Conservation (phyloP, 148 eudicot species). For the Spergularia bocconei region DNA sequence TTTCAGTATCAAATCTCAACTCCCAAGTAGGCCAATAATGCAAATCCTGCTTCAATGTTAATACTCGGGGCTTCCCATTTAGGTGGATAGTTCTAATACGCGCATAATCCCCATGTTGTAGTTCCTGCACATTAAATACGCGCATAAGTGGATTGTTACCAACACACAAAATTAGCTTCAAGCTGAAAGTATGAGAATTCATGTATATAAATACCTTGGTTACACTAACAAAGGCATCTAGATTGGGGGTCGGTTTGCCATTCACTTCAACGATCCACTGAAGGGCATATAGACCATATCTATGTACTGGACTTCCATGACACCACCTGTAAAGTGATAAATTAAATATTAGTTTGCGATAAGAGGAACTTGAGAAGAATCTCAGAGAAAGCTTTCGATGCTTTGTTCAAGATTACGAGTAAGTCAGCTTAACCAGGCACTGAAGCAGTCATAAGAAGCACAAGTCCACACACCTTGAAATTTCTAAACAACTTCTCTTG, state of each 20-base stretch:
- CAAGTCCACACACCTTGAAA: neutral
- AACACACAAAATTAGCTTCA: neutral
- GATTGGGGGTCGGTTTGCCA: conserved; percentile 84
- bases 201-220: conserved; percentile 58
- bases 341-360: neutral
- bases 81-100: conserved; percentile 79
- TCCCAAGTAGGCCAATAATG: conserved; percentile 99
- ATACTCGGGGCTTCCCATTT: conserved; percentile 89
- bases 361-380: neutral
- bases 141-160: too few species aligned
- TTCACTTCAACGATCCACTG: conserved; percentile 97
- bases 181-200: neutral
- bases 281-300: conserved; percentile 89
- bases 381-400: neutral
- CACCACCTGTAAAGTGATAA: conserved; percentile 65
- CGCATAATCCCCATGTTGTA: conserved; percentile 70
- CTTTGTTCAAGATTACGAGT: conserved; percentile 1
- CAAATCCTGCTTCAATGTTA: conserved; percentile 88
- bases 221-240: conserved; percentile 79
- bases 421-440: neutral
- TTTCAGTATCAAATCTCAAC: conserved; percentile 68
- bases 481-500: neutral
- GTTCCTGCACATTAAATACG: conserved; percentile 48
- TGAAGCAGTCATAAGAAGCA: neutral
- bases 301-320: conserved; percentile 87